Evolutionary conservation across 257 asterid species (phyloP), one percentile per base, ranked within the genome.

Genomic region (Capsicum chinense): DNA sequence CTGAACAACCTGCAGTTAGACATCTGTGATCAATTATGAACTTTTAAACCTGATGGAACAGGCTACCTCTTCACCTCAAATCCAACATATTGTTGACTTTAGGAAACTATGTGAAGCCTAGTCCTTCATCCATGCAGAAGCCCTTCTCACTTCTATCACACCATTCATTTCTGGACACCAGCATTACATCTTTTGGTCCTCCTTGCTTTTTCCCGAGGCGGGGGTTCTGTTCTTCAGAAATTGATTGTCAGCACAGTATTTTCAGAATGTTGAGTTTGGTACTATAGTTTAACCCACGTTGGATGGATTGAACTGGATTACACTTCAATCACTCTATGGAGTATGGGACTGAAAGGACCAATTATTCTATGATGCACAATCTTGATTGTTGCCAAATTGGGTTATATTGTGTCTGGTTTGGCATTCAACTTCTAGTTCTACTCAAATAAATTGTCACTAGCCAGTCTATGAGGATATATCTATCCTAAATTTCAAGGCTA

Each of bases 251-350:
- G 48, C 12, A 73, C 48, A 73, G 59, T 48, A 12, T 48, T 73
- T 71, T 73, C 60, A 48, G 48, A 48, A 73, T 73, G 80, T 73
- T 73, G 44, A 73, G 19, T 73, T 73, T 73, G 60, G 80, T 50
- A 73, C 80, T 12, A 48, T 37, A 19, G n/a, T 73, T 47, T n/a
- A 1, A 1, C 44, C 80, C 7, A 48, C 19, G 44, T 19, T 48
- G 80, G 60, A 73, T 73, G 80, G n/a, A 19, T 73, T 73, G 60
- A 73, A 73, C 60, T 19, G 19, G 60, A 48, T 48, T n/a, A 48
- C 44, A 2, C 11, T 21, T 73, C 12, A 52, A 73, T 73, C 42
- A 19, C 1, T 6, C 17, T 48, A 48, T 33, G 19, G 33, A 26
- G 33, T 26, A 26, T 26, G 33, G 33, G 60, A 52, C 12, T 1